Evolutionary conservation across 345 rosid species (phyloP), one percentile per base, ranked within the genome.

Genomic region (Acer negundo): DNA sequence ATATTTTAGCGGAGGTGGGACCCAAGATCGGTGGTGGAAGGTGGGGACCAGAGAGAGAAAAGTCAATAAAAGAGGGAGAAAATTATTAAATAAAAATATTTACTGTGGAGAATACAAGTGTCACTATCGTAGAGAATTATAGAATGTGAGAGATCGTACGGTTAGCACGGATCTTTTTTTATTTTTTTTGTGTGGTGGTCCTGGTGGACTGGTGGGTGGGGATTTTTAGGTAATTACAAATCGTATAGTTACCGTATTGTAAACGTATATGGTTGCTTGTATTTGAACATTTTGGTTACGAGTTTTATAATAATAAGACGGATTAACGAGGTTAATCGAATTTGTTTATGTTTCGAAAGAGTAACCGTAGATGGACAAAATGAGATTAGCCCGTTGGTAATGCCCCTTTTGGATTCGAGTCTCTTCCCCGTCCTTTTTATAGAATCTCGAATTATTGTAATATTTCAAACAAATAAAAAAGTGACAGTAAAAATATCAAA

Each of bases 61-160:
- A 79, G 85, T 81, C 85, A 83, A 83, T 26, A 10, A 77, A 74
- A 67, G 64, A 62, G 46, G 69, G 77, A 24, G 46, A 56, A 47
- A 22, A 15, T n/a, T 55, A 31, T 8, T 26, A 40, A 20, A 11
- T 19, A 68, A n/a, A 46, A 7, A 12, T 10, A 65, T 3, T 24
- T 12, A n/a, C 20, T 24, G 58, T 71, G 61, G 49, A 53, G 76
- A 83, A 75, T 70, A 75, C 81, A 80, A 67, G 84, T 83, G 86
- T 83, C 90, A 1, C 42, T 46, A 44, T 87, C 86, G 3, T 17
- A 38, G 58, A 53, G 81, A 55, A 84, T 67, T 75, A 38, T 16
- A 62, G 26, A 31, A 35, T 42, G 53, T 20, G 72, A 1, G 17
- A 11, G 56, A 28, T 2, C 63, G 77, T 78, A 78, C 81, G 81